Evolutionary conservation across 257 asterid genomes (phyloP).

Genomic region (Plectranthus barbatus): DNA sequence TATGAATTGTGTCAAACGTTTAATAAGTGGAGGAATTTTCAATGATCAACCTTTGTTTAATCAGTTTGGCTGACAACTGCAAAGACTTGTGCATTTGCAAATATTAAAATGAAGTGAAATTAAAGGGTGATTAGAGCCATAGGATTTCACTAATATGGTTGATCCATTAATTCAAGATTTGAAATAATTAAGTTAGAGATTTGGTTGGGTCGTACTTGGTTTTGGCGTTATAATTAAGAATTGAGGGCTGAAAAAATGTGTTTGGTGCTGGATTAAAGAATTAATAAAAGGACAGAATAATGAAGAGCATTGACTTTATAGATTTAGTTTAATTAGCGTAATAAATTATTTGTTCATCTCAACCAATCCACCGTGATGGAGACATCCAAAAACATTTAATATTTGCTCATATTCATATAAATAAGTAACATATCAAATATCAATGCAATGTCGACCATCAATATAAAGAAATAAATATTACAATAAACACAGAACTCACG

Average conservation of each 20-base stretch:
- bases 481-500: neutral
- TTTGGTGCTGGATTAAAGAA: neutral
- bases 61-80: slow-evolving; percentile 28
- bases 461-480: no score
- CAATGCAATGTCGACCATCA: no score
- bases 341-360: neutral
- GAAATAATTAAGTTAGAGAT: neutral
- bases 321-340: slow-evolving; percentile 6
- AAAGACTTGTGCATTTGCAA: slow-evolving; percentile 6
- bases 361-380: slow-evolving; percentile 16
- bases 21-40: no score
- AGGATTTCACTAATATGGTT: no score
- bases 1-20: no score
- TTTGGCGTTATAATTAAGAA: neutral
- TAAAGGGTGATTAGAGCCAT: neutral
- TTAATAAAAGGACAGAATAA: neutral
- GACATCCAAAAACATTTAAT: neutral
- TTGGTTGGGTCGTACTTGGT: slow-evolving; percentile 17
- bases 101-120: neutral
- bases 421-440: no score
- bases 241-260: neutral
- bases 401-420: no score
- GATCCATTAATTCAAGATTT: no score
- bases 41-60: slow-evolving; percentile 6
- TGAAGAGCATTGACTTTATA: slow-evolving; percentile 26